phyloP scores from a whole-genome alignment of 331 rosid species.

The Erythrophleum ivorense region DNA sequence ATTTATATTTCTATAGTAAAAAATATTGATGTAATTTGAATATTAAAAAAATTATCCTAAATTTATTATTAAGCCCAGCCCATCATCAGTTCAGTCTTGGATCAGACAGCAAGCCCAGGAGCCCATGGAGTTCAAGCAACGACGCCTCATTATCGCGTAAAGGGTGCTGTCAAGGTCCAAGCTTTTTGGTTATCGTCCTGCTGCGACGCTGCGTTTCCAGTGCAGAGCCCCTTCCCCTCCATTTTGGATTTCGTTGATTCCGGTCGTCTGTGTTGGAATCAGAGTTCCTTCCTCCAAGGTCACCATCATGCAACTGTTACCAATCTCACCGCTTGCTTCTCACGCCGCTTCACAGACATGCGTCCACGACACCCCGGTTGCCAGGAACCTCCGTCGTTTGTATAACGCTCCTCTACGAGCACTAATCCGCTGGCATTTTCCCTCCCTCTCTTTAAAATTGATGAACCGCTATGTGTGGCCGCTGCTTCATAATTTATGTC shows the following conservation, averaged over 20 bases:
- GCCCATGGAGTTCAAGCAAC: too few relatives aligned
- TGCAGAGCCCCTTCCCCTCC: background rate
- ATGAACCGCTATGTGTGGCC: conserved; percentile 35
- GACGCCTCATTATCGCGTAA: too few relatives aligned
- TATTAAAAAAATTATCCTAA: too few relatives aligned
- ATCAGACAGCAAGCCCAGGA: background rate
- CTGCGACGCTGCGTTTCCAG: background rate
- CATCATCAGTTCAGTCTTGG: background rate
- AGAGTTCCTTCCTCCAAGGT: background rate
- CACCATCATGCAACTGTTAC: too few relatives aligned
- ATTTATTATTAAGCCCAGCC: background rate
- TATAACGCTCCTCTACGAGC: background rate
- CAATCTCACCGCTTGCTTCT: background rate
- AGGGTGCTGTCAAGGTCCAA: background rate
- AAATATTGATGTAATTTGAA: too few relatives aligned
- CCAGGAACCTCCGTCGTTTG: background rate
- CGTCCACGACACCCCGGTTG: background rate
- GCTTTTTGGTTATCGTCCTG: background rate
- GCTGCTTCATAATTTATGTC: conserved; percentile 43
- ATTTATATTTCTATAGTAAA: too few relatives aligned
- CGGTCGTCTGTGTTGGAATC: background rate
- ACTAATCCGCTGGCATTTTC: background rate
- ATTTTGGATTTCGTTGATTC: background rate
- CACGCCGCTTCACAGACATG: background rate
- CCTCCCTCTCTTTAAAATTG: conserved; percentile 18